phyloP scores from a whole-genome alignment of 208 protist species.

The Trypanosoma caninum region DNA sequence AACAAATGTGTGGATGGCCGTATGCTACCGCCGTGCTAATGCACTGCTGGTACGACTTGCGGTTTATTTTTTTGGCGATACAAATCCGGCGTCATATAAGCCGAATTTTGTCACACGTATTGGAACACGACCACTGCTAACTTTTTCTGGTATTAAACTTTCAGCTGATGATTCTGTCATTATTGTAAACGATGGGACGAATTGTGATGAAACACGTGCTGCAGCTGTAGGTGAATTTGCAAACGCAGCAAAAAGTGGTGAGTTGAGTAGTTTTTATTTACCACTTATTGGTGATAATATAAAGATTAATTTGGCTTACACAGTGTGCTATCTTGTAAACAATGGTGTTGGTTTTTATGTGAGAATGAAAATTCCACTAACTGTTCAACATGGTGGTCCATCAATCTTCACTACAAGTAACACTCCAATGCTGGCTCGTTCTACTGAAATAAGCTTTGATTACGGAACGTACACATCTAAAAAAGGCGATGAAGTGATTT shows the following conservation, averaged over 20 bases:
- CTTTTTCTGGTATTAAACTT: slow-evolving; percentile 60
- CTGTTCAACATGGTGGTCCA: slow-evolving; percentile 57
- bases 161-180: slow-evolving; percentile 54
- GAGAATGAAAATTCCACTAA: slow-evolving; percentile 39
- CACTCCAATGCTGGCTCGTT: slow-evolving; percentile 77
- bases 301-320: slow-evolving; percentile 42
- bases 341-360: slow-evolving; percentile 51
- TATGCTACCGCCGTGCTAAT: slow-evolving; percentile 79
- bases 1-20: slow-evolving; percentile 37
- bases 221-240: slow-evolving; percentile 40
- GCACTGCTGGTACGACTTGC: slow-evolving; percentile 51
- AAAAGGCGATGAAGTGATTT: slow-evolving; percentile 47
- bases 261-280: slow-evolving; percentile 38
- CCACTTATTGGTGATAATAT: slow-evolving; percentile 33
- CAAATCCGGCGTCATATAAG: slow-evolving; percentile 69
- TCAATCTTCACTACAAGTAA: slow-evolving; percentile 58
- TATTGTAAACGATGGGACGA: slow-evolving; percentile 39
- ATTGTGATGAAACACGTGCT: slow-evolving; percentile 49
- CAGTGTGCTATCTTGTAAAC: slow-evolving; percentile 77
- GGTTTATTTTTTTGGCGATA: slow-evolving; percentile 44
- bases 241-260: slow-evolving; percentile 23
- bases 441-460: slow-evolving; percentile 55
- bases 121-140: slow-evolving; percentile 70
- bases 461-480: slow-evolving; percentile 25
- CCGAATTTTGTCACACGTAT: slow-evolving; percentile 72